Base-by-base conservation (phyloP, 495 filamentous ascomycete species). In the Podospora pseudopauciseta region DNA sequence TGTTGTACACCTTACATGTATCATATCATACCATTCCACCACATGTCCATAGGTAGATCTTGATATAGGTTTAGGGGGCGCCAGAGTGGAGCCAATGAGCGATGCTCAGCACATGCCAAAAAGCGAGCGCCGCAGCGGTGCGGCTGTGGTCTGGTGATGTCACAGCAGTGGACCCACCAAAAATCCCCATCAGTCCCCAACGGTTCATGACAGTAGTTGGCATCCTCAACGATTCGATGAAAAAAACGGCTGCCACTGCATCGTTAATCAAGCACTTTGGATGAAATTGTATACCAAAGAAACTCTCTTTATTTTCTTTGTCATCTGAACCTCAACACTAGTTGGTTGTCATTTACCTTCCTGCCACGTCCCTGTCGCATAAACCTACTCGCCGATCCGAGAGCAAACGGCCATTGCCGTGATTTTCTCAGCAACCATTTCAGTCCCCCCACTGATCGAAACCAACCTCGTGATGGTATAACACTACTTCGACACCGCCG, bases 111-210 rank as follows among this genome's bases (percentile, higher is more conserved):
- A 49, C 39, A 49, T 49, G 39, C 39, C 39, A 49, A 49, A 49
- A 49, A 49, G 7, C 39, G 39, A 49, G 15, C 7, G 15, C 23
- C 23, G 23, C 23, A 23, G 23, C 39, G 9, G 39, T 49, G 39
- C 39, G 39, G 11, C 39, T n/a, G 30, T 28, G 61, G 13, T 65
- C 54, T 66, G 19, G 71, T 72, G 71, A 72, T 72, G 71, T 72
- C 71, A 72, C 71, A 64, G 60, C 61, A 56, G 26, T 62, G 57
- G 27, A 23, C 56, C 55, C 32, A 58, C 32, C 64, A 28, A 62
- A 62, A 62, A 13, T 32, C 60, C 27, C 60, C 60, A 62, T 30
- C 60, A 34, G 60, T 62, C 30, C 55, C 55, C 55, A 58, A 58
- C 55, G 55, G 55, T 58, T 58, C 49, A 27, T 60, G 26, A 49